These are phyloP conservation scores for Zymoseptoria tritici DNA, from an alignment of 2,329 filamentous ascomycete species.

Conservation along the genomic window DNA sequence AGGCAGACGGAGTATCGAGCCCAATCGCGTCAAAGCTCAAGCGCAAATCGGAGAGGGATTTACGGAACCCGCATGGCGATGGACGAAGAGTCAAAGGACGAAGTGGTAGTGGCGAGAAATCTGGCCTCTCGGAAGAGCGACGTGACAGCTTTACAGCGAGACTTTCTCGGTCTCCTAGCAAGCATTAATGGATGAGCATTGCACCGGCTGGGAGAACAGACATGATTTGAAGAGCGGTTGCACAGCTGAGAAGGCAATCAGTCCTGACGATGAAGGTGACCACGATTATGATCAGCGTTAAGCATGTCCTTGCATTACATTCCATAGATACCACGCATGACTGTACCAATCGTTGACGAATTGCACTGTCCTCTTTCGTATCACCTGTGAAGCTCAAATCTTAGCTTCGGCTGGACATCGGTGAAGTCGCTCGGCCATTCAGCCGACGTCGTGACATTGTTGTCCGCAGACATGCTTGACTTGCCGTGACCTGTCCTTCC, in stretches of 20 bases:
- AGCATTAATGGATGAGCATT: background rate
- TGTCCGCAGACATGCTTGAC: background rate
- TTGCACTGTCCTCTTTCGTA: background rate
- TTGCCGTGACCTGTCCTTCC: background rate
- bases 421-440: background rate
- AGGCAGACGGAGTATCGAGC: background rate
- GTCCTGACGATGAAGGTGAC: background rate
- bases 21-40: background rate
- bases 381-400: background rate
- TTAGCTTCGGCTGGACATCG: background rate
- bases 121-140: background rate
- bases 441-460: background rate
- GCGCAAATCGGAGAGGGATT: background rate
- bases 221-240: background rate
- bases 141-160: background rate
- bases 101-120: background rate
- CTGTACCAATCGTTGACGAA: background rate
- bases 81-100: background rate
- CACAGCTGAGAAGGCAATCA: background rate
- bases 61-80: background rate
- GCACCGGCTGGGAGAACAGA: background rate
- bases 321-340: background rate
- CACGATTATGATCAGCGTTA: background rate
- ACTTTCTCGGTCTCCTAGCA: background rate
- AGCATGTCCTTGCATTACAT: background rate